These are phyloP conservation scores for Sclerotinia trifoliorum DNA, from an alignment of 2,329 filamentous ascomycete genomes.

Conservation along the genomic window DNA sequence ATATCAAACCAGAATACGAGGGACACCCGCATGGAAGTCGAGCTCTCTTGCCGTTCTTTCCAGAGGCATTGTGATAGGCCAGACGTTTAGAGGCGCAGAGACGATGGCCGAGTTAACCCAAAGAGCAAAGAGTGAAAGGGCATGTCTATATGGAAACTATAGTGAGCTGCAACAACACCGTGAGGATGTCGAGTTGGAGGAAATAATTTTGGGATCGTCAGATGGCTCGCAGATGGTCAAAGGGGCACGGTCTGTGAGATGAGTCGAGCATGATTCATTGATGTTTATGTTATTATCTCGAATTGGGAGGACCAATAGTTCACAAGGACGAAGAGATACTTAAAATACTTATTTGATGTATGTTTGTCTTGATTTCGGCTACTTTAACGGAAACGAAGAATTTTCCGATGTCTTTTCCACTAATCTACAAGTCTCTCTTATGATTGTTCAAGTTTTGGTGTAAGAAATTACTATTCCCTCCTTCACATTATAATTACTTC, in stretches of 20 bases:
- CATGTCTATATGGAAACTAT: slow-evolving; percentile 1
- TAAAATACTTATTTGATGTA: background rate
- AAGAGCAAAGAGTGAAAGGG: slow-evolving; percentile 5
- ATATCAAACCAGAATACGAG: slow-evolving; percentile 5
- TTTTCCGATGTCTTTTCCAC: too few relatives aligned
- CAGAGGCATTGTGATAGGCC: background rate
- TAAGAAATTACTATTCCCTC: too few relatives aligned
- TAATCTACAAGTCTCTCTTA: too few relatives aligned
- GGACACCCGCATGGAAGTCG: slow-evolving; percentile 13
- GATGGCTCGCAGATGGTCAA: background rate
- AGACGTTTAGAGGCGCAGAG: slow-evolving; percentile 4
- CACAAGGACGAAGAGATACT: background rate
- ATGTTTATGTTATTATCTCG: background rate
- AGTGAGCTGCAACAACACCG: background rate
- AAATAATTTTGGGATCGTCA: background rate
- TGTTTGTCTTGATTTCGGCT: background rate
- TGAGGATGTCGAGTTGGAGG: slow-evolving; percentile 4
- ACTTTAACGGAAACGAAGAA: background rate
- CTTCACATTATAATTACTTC: too few relatives aligned
- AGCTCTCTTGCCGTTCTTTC: slow-evolving; percentile 15
- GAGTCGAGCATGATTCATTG: background rate
- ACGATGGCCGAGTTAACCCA: background rate
- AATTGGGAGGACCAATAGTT: background rate
- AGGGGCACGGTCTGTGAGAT: background rate
- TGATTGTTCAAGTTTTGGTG: too few relatives aligned